These are phyloP conservation scores for Strobilomyces confusus DNA, from an alignment of 768 basidiomycete species.

Conservation along the genomic window DNA sequence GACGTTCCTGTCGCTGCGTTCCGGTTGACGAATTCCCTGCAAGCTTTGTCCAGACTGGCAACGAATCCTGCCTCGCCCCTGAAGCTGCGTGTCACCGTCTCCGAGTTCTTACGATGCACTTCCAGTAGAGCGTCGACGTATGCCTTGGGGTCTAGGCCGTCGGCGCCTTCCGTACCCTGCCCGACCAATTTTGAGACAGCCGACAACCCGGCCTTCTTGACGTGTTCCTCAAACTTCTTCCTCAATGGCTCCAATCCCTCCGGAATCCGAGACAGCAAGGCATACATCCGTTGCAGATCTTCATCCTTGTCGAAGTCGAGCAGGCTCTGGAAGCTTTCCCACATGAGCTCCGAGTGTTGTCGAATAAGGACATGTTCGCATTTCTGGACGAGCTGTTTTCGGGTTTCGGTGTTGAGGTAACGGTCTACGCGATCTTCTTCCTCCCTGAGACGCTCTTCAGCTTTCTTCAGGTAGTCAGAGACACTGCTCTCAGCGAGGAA, in stretches of 20 bases:
- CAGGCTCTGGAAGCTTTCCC: conserved; percentile 87
- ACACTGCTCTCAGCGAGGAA: conserved; percentile 88
- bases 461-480: conserved; percentile 93
- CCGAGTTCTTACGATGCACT: conserved; percentile 88
- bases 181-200: conserved; percentile 71
- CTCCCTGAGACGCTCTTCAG: conserved; percentile 87
- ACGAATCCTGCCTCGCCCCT: conserved; percentile 91
- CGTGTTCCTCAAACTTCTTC: conserved; percentile 92
- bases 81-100: conserved; percentile 86
- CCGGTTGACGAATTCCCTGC: conserved; percentile 90
- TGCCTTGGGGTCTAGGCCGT: conserved; percentile 82
- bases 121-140: conserved; percentile 92
- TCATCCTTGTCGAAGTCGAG: conserved; percentile 94
- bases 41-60: conserved; percentile 90
- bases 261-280: conserved; percentile 83
- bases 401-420: conserved; percentile 86
- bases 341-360: conserved; percentile 79
- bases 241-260: conserved; percentile 88
- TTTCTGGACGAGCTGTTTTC: conserved; percentile 72
- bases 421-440: conserved; percentile 95
- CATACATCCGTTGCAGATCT: conserved; percentile 94
- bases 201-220: conserved; percentile 82
- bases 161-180: conserved; percentile 49
- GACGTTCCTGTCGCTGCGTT: conserved; percentile 88
- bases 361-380: conserved; percentile 93